These are phyloP conservation scores for Penicillium sp. DNA, from an alignment of 2,329 filamentous ascomycete species.

Conservation along the genomic window DNA sequence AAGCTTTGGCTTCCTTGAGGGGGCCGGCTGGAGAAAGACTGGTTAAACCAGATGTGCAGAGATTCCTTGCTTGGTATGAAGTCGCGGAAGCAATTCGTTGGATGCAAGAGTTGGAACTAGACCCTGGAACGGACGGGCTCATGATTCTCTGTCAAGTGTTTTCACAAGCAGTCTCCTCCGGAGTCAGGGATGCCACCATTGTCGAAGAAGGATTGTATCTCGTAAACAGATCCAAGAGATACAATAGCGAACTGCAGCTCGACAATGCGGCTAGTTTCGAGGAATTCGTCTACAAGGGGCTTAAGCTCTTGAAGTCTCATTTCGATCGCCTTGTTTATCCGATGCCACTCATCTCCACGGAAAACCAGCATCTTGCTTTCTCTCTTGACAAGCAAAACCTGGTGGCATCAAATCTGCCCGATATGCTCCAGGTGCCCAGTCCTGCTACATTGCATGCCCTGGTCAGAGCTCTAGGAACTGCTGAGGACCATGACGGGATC, in stretches of 20 bases:
- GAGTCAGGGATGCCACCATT: constrained; percentile 23
- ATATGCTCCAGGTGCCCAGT: constrained; percentile 32
- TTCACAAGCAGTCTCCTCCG: constrained; percentile 31
- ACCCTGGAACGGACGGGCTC: constrained; percentile 31
- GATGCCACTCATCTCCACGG: constrained; percentile 8
- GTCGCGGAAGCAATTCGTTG: constrained; percentile 27
- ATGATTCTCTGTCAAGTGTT: constrained; percentile 34
- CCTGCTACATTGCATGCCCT: constrained; percentile 40
- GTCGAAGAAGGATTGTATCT: constrained; percentile 25
- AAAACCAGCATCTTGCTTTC: neutral
- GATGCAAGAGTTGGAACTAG: constrained; percentile 31
- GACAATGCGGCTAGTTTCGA: constrained; percentile 18
- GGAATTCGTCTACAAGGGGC: constrained; percentile 27
- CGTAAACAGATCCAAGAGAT: constrained; percentile 19
- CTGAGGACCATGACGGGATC: constrained; percentile 37
- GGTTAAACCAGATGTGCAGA: constrained; percentile 24
- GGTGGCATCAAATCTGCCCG: constrained; percentile 21
- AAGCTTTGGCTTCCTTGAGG: constrained; percentile 24
- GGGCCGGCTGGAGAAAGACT: constrained; percentile 18
- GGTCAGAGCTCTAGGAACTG: constrained; percentile 38
- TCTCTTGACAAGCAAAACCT: neutral
- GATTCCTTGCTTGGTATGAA: constrained; percentile 38
- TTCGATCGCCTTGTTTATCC: constrained; percentile 35
- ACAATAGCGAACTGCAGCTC: constrained; percentile 8
- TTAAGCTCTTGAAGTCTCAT: constrained; percentile 30